Conservation (phyloP, 495 filamentous ascomycete genomes). For the Cladorrhinum samala region DNA sequence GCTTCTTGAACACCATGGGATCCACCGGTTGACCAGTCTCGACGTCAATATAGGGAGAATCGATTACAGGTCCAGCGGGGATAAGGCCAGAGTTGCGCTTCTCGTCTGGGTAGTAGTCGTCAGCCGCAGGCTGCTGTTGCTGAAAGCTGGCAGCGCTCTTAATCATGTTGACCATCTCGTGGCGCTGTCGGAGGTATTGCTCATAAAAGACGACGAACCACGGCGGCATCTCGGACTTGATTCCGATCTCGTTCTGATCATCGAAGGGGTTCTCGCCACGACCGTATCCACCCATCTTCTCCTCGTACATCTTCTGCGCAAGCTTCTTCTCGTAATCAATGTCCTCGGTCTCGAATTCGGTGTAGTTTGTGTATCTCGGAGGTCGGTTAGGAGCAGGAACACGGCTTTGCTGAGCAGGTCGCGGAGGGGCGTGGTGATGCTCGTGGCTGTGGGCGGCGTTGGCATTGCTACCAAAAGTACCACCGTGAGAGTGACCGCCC, state of each 20-base stretch:
- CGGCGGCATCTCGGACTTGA: slow-evolving; percentile 45
- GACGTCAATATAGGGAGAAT: slow-evolving; percentile 33
- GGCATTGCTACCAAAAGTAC: slow-evolving; percentile 32
- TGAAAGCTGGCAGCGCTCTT: slow-evolving; percentile 7
- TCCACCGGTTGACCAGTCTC: slow-evolving; percentile 38
- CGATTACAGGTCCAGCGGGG: slow-evolving; percentile 2
- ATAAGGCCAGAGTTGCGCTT: slow-evolving; percentile 25
- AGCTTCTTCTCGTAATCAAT: slow-evolving; percentile 36
- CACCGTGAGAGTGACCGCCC: slow-evolving; percentile 40
- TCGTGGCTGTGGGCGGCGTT: slow-evolving; percentile 14
- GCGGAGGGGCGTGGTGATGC: slow-evolving; percentile 1
- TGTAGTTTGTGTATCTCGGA: slow-evolving; percentile 23
- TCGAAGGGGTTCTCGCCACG: slow-evolving; percentile 16
- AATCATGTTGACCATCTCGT: slow-evolving; percentile 45
- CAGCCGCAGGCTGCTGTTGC: background rate
- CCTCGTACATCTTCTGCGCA: slow-evolving; percentile 33
- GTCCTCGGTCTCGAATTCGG: slow-evolving; percentile 30
- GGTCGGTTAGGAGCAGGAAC: slow-evolving; percentile 16
- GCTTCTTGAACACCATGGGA: slow-evolving; percentile 40
- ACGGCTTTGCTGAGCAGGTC: background rate
- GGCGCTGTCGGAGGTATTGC: slow-evolving; percentile 46
- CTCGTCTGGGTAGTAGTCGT: slow-evolving; percentile 3
- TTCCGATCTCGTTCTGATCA: slow-evolving; percentile 22
- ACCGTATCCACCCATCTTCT: slow-evolving; percentile 16
- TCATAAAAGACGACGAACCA: slow-evolving; percentile 53